Conservation (phyloP, 1,139 yeast species). For the Kluyveromyces sp. region DNA sequence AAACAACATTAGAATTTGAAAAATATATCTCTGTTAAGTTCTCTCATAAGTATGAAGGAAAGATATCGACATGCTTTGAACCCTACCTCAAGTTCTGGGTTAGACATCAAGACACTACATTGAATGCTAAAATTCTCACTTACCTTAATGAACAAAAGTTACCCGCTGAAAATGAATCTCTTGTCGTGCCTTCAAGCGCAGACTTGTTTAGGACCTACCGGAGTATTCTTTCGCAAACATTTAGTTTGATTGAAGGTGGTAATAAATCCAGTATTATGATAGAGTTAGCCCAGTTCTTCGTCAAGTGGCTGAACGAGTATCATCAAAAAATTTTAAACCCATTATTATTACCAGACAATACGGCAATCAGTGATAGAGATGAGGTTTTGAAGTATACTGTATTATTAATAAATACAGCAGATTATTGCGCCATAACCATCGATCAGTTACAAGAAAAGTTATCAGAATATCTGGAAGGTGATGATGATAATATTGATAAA, state of each 20-base stretch:
- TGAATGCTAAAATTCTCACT: slow-evolving; percentile 55
- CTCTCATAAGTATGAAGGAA: slow-evolving; percentile 33
- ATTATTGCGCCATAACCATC: slow-evolving; percentile 74
- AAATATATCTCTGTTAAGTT: slow-evolving; percentile 56
- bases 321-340: slow-evolving; percentile 54
- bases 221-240: slow-evolving; percentile 62
- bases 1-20: slow-evolving; percentile 73
- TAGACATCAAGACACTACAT: slow-evolving; percentile 65
- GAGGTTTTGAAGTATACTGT: slow-evolving; percentile 66
- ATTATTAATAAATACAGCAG: slow-evolving; percentile 77
- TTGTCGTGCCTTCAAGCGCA: slow-evolving; percentile 74
- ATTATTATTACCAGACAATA: slow-evolving; percentile 37
- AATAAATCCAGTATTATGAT: slow-evolving; percentile 20
- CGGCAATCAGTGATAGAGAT: slow-evolving; percentile 33
- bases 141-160: slow-evolving; percentile 44
- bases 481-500: slow-evolving; percentile 20
- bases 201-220: slow-evolving; percentile 77
- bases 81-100: slow-evolving; percentile 84
- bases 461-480: slow-evolving; percentile 39
- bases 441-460: slow-evolving; percentile 68
- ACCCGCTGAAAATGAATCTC: slow-evolving; percentile 39
- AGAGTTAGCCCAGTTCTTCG: slow-evolving; percentile 52
- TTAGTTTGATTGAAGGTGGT: slow-evolving; percentile 43
- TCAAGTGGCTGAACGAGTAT: slow-evolving; percentile 60
- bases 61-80: slow-evolving; percentile 70